Base-by-base conservation (phyloP, 177 flowering plant genomes). In the Tripterygium wilfordii region DNA sequence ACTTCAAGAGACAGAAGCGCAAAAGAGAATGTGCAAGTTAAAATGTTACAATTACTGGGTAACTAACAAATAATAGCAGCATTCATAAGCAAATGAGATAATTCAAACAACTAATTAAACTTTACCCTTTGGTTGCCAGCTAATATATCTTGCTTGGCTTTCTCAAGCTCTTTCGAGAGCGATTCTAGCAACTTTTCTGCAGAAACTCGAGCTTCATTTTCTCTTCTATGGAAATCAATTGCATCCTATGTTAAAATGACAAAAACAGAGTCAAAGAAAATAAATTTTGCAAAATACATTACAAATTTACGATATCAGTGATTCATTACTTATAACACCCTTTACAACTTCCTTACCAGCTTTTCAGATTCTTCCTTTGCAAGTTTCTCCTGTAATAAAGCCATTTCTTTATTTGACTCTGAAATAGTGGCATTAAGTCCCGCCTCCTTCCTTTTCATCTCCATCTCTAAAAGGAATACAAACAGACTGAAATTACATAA, bases 281-380 rank as follows among this genome's bases (percentile, higher is more conserved):
- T 14, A 51, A 43, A 23, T 23, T 20, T 36, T 35, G 19, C n/a
- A 19, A 14, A 19, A 36, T 40, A 36, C 5, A 40, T 2, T 18
- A 21, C 15, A 21, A n/a, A 29, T n/a, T n/a, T n/a, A n/a, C n/a
- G n/a, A n/a, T n/a, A n/a, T n/a, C n/a, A n/a, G n/a, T n/a, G n/a
- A n/a, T n/a, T n/a, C n/a, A n/a, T n/a, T n/a, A n/a, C n/a, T n/a
- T n/a, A n/a, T n/a, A 29, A 18, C 20, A 16, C 10, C 15, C 22
- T 2, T 13, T 31, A 32, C 12, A 12, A 20, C 17, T n/a, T n/a
- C 24, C 18, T 40, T 53, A 86, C 95, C 77, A 70, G 51, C 50
- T 81, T 86, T 14, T 69, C 80, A 0, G 72, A 44, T 57, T 74
- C 77, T 55, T 79, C 96, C 32, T 62, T 70, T 4, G 67, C 45